phyloP scores from a whole-genome alignment of 2,329 filamentous ascomycete genomes.

The Ilyonectria robusta region DNA sequence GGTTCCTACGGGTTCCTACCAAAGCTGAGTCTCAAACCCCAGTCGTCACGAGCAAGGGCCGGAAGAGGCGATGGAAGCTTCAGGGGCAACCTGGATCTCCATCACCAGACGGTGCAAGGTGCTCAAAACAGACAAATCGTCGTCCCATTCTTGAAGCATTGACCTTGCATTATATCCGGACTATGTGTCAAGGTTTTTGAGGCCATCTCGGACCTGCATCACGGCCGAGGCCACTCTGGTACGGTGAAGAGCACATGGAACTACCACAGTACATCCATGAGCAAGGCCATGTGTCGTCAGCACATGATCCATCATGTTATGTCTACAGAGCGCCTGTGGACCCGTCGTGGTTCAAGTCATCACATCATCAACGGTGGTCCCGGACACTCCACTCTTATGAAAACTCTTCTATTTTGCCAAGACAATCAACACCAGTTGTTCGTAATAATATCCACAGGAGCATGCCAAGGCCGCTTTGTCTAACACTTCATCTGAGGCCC shows the following conservation, averaged over 20 bases:
- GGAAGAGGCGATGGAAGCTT: slow-evolving; percentile 3
- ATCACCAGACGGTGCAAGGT: slow-evolving; percentile 9
- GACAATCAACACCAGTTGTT: slow-evolving; percentile 1
- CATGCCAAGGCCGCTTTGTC: neutral
- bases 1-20: neutral
- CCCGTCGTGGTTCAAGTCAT: slow-evolving; percentile 13
- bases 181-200: slow-evolving; percentile 5
- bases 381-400: slow-evolving; percentile 29
- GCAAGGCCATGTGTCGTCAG: slow-evolving; percentile 17
- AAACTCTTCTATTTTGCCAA: slow-evolving; percentile 27
- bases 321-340: slow-evolving; percentile 9
- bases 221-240: neutral
- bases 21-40: neutral
- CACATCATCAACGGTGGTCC: slow-evolving; percentile 18
- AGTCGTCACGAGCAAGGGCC: slow-evolving; percentile 7
- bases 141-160: neutral
- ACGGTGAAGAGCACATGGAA: neutral
- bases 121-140: slow-evolving; percentile 15
- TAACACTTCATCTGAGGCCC: neutral
- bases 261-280: neutral
- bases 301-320: slow-evolving; percentile 28
- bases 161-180: neutral
- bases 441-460: slow-evolving; percentile 17
- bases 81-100: neutral
- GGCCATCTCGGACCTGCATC: neutral